These are phyloP conservation scores for Paramyrothecium sp. DNA, from an alignment of 2,329 filamentous ascomycete genomes.

Conservation along the genomic window DNA sequence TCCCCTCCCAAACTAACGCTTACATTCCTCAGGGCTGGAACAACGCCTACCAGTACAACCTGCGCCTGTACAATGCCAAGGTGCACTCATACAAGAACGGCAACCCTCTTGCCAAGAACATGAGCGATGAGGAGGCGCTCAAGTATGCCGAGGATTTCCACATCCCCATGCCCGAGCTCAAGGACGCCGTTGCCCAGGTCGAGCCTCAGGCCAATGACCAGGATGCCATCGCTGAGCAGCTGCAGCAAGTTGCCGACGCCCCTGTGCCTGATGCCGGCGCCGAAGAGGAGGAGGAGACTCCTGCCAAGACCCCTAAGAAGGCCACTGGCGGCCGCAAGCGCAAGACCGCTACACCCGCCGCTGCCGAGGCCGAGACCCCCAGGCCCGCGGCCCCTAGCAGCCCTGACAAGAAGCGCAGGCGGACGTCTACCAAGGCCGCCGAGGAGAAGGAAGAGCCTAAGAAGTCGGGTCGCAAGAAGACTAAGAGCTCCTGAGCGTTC, in stretches of 20 bases:
- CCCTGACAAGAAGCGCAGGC: slow-evolving; percentile 64
- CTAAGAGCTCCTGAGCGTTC: slow-evolving; percentile 35
- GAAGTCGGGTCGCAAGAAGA: slow-evolving; percentile 61
- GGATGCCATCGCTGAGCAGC: slow-evolving; percentile 59
- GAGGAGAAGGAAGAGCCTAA: slow-evolving; percentile 57
- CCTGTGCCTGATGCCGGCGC: slow-evolving; percentile 30
- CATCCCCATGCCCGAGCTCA: slow-evolving; percentile 51
- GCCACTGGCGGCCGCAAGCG: slow-evolving; percentile 50
- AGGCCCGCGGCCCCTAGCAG: slow-evolving; percentile 45
- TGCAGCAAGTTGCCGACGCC: slow-evolving; percentile 40
- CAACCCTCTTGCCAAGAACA: slow-evolving; percentile 57
- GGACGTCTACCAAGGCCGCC: slow-evolving; percentile 52
- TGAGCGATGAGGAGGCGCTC: slow-evolving; percentile 60
- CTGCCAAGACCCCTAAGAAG: slow-evolving; percentile 60
- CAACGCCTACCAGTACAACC: slow-evolving; percentile 66
- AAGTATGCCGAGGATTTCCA: slow-evolving; percentile 58
- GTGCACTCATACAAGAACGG: slow-evolving; percentile 64
- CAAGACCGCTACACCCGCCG: slow-evolving; percentile 50
- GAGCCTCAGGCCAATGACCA: slow-evolving; percentile 42
- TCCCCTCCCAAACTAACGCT: not conserved
- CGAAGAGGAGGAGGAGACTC: slow-evolving; percentile 40
- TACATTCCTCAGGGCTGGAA: slow-evolving; percentile 52
- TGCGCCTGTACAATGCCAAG: slow-evolving; percentile 63
- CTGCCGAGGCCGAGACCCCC: slow-evolving; percentile 33
- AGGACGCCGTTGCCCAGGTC: slow-evolving; percentile 34